phyloP scores from a whole-genome alignment of 78 protist species.

The Polysphondylium violaceum region DNA sequence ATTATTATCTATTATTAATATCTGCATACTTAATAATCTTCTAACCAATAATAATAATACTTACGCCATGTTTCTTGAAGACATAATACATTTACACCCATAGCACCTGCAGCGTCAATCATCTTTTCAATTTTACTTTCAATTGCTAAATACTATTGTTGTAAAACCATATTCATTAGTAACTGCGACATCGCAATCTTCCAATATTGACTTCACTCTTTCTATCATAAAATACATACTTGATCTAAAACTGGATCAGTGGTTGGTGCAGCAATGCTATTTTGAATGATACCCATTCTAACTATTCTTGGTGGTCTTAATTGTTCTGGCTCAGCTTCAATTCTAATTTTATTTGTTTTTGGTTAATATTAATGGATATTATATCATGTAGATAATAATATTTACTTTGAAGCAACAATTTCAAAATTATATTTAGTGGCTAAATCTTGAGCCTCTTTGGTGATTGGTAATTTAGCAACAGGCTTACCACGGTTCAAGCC shows the following conservation, averaged over 20 bases:
- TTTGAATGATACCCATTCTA: slow-evolving; percentile 92
- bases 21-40: too few relatives aligned
- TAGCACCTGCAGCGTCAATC: slow-evolving; percentile 91
- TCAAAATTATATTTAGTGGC: slow-evolving; percentile 82
- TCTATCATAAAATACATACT: neutral
- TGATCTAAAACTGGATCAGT: slow-evolving; percentile 90
- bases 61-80: slow-evolving; percentile 96
- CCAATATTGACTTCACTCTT: neutral
- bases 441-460: slow-evolving; percentile 37
- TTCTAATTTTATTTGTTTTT: neutral
- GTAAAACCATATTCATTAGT: too few relatives aligned
- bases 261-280: slow-evolving; percentile 87
- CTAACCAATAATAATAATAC: slow-evolving; percentile 5
- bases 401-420: slow-evolving; percentile 67
- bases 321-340: slow-evolving; percentile 75
- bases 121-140: slow-evolving; percentile 80
- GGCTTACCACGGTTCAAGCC: slow-evolving; percentile 73
- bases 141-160: slow-evolving; percentile 78
- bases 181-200: too few relatives aligned
- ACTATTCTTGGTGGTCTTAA: slow-evolving; percentile 88
- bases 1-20: neutral
- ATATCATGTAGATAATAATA: neutral
- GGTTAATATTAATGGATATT: neutral
- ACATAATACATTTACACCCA: slow-evolving; percentile 93
- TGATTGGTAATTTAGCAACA: slow-evolving; percentile 37